Percentiles rank a stretch among this genome's conserved stretches.
phyloP scores from a whole-genome alignment of 148 eudicot species.

The Heliamphora exappendiculata region DNA sequence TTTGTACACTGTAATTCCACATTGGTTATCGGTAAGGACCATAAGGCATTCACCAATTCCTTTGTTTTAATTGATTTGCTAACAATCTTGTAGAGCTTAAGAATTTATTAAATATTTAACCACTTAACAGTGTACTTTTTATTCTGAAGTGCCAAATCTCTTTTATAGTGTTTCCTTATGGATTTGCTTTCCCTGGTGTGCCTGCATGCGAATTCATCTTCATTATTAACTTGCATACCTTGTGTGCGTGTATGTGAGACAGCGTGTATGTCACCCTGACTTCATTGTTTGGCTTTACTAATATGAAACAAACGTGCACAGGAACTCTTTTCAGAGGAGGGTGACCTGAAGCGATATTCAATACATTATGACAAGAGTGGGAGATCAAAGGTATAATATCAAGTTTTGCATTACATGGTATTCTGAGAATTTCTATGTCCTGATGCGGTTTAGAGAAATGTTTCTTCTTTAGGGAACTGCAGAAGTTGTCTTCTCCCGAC shows the following conservation, averaged over 20 bases:
- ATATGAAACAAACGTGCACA: constrained; percentile 15
- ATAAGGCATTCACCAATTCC: background rate
- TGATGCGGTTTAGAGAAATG: constrained; percentile 12
- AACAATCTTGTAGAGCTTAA: background rate
- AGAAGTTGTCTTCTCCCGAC: constrained; percentile 66
- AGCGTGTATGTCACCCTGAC: background rate
- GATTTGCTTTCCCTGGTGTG: background rate
- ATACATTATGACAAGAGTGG: constrained; percentile 78
- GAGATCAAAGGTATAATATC: constrained; percentile 58
- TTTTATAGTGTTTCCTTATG: background rate
- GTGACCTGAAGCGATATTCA: constrained; percentile 59
- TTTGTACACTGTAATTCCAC: no score
- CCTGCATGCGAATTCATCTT: background rate
- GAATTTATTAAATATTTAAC: background rate
- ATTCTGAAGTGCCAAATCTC: background rate
- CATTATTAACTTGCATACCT: background rate
- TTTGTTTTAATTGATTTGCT: background rate
- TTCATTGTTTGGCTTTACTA: background rate
- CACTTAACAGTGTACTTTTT: background rate
- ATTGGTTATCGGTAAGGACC: no score
- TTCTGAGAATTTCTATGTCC: constrained; percentile 4
- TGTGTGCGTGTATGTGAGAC: background rate
- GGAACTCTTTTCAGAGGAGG: constrained; percentile 80
- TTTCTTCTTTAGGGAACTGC: constrained; percentile 65
- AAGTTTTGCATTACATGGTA: constrained; percentile 7